A percentile compares a stretch with the other conserved stretches of the same genome.
phyloP scores from a whole-genome alignment of 2,329 filamentous ascomycete genomes.

The Aspergillus aculeatus region DNA sequence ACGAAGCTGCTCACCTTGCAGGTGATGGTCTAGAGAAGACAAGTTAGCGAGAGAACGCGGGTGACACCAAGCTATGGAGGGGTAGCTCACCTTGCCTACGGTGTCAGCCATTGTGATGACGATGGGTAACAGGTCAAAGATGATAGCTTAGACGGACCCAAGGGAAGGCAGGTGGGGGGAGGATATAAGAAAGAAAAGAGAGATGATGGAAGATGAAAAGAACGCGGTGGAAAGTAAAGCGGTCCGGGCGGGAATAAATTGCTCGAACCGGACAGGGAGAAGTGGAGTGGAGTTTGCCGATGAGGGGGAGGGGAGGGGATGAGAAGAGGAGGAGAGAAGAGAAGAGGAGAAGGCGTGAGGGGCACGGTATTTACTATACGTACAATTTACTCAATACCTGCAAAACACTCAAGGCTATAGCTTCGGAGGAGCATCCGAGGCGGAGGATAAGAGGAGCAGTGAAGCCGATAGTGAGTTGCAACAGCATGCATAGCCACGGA shows the following conservation, averaged over 20 bases:
- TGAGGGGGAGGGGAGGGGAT: constrained; percentile 15
- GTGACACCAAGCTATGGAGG: neutral
- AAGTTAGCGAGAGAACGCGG: constrained; percentile 12
- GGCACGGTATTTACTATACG: neutral
- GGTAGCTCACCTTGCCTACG: constrained; percentile 53
- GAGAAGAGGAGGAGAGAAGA: constrained; percentile 13
- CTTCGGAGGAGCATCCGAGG: neutral
- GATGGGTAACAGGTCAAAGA: neutral
- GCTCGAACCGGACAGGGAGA: constrained; percentile 5
- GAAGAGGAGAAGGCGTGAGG: constrained; percentile 9
- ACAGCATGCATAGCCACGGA: no score
- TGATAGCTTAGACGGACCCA: neutral
- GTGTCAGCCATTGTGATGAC: constrained; percentile 53
- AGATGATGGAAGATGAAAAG: constrained; percentile 5
- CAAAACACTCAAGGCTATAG: neutral
- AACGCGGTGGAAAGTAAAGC: constrained; percentile 3
- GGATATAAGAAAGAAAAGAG: constrained; percentile 4
- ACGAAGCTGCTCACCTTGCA: constrained; percentile 63
- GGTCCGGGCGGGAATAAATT: constrained; percentile 11
- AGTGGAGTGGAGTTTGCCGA: constrained; percentile 15
- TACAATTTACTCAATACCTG: no score
- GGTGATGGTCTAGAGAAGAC: constrained; percentile 70
- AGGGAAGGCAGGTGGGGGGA: constrained; percentile 2
- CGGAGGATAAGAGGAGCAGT: no score
- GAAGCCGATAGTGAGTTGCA: no score